Percentiles rank a stretch among this genome's conserved stretches.
Evolutionary conservation across 805 yeast species (phyloP).

Genomic region (Candida sithepensis): DNA sequence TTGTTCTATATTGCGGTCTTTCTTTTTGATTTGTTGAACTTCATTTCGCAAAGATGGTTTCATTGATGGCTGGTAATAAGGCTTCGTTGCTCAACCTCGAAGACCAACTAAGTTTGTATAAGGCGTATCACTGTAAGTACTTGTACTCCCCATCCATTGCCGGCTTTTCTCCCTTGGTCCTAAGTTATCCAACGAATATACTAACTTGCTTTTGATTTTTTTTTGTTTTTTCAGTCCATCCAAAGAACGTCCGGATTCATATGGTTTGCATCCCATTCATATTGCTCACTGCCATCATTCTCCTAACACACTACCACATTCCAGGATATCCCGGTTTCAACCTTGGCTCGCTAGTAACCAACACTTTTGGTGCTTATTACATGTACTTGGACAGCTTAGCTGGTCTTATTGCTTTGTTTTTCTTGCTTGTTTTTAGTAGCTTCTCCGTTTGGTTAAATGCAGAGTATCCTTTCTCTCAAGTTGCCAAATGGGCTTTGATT

Average conservation of each 20-base stretch:
- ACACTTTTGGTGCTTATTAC: slow-evolving; percentile 57
- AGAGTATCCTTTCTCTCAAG: slow-evolving; percentile 16
- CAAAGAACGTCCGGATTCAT: slow-evolving; percentile 70
- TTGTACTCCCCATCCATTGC: neutral
- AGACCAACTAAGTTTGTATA: slow-evolving; percentile 60
- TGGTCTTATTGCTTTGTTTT: slow-evolving; percentile 36
- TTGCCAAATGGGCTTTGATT: slow-evolving; percentile 30
- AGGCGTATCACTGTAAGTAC: slow-evolving; percentile 31
- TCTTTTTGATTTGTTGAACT: slow-evolving; percentile 31
- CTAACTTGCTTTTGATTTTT: neutral
- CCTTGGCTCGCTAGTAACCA: slow-evolving; percentile 43
- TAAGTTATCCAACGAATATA: too few species aligned
- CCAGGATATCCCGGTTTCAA: slow-evolving; percentile 27
- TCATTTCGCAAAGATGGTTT: slow-evolving; percentile 42
- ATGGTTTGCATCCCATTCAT: slow-evolving; percentile 77
- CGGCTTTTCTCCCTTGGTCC: too few species aligned
- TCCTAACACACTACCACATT: slow-evolving; percentile 24
- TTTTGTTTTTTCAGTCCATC: slow-evolving; percentile 6
- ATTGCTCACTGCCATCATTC: slow-evolving; percentile 48
- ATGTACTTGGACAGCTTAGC: slow-evolving; percentile 52
- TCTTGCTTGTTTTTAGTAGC: slow-evolving; percentile 28
- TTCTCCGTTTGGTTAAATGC: slow-evolving; percentile 14
- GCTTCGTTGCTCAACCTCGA: slow-evolving; percentile 33
- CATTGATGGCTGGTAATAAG: neutral
- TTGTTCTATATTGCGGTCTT: neutral